Base-by-base conservation (phyloP, 1,284 basidiomycete genomes). In the Xanthoconium separans region DNA sequence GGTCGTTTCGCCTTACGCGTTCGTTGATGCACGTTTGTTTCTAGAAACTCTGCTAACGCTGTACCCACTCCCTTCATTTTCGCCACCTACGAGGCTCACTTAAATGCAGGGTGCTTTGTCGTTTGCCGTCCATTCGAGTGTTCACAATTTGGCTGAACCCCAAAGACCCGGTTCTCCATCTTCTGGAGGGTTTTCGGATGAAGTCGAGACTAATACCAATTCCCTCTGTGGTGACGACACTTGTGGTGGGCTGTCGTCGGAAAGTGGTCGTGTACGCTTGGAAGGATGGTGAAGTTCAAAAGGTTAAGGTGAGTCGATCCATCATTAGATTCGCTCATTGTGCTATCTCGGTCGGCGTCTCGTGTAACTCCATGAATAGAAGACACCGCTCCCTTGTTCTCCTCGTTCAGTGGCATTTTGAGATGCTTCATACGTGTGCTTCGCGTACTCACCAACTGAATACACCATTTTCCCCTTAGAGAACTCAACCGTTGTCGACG, bases 231-330 rank as follows among this genome's bases (percentile, higher is more conserved):
- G 75, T 91, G n/a, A 91, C 91, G 1, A 81, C 84, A 53, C 77
- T 99, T 10, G 80, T 93, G 5, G 79, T 98, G 8, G 95, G 93
- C 15, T 95, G 94, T 65, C 77, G 88, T 60, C 82, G 95, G 58
- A 93, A 89, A 68, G 81, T 94, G 1, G 83, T 96, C 2, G 73
- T 98, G 12, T 95, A 94, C 66, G 80, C 83, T 4, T 97, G 94
- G 93, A 87, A 82, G 59, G 90, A 94, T 61, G 90, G 91, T 22
- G 87, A 91, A 61, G 80, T 87, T 42, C 87, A 90, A 67, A 87
- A 87, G 44, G 75, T 80, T 40, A 85, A 85, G 74, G 91, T 91
- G 59, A 51, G 76, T 57, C 46, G 57, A 56, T 37, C 39, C 12
- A 12, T 18, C 20, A 18, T 40, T 9, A 22, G 22, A 7, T 42